Conservation (phyloP, 2,329 filamentous ascomycete genomes). For the Penicillium sp. region DNA sequence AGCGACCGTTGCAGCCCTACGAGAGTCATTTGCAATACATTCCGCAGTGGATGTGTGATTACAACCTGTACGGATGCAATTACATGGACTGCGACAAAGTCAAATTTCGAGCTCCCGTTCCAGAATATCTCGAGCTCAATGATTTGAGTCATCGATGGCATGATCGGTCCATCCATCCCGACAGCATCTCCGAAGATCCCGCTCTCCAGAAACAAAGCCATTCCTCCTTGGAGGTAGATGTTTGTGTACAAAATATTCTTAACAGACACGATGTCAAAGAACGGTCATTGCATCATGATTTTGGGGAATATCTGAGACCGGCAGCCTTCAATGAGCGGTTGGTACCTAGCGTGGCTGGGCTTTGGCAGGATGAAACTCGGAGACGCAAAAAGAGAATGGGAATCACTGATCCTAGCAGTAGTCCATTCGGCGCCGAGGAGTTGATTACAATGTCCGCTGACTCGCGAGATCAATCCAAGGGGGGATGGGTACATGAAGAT, state of each 20-base stretch:
- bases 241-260: constrained; percentile 79
- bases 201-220: constrained; percentile 73
- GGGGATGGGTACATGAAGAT: constrained; percentile 89
- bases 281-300: constrained; percentile 79
- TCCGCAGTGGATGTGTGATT: constrained; percentile 96
- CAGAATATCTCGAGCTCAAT: constrained; percentile 59
- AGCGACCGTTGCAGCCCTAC: constrained; percentile 77
- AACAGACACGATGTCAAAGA: constrained; percentile 72
- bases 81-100: constrained; percentile 70
- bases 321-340: constrained; percentile 66
- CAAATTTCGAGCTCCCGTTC: constrained; percentile 69
- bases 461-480: constrained; percentile 61
- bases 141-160: constrained; percentile 69
- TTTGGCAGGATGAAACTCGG: constrained; percentile 86
- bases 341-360: constrained; percentile 85
- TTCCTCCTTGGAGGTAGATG: constrained; percentile 82
- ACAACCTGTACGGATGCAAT: constrained; percentile 90
- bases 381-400: constrained; percentile 69
- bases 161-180: constrained; percentile 59
- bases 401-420: constrained; percentile 58
- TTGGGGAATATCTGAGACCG: constrained; percentile 65
- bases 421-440: constrained; percentile 72
- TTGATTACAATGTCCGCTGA: constrained; percentile 86
- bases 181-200: constrained; percentile 56
- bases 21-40: constrained; percentile 91